Conservation (phyloP, 352 stramenopile genomes). For the Phytophthora capsici region DNA sequence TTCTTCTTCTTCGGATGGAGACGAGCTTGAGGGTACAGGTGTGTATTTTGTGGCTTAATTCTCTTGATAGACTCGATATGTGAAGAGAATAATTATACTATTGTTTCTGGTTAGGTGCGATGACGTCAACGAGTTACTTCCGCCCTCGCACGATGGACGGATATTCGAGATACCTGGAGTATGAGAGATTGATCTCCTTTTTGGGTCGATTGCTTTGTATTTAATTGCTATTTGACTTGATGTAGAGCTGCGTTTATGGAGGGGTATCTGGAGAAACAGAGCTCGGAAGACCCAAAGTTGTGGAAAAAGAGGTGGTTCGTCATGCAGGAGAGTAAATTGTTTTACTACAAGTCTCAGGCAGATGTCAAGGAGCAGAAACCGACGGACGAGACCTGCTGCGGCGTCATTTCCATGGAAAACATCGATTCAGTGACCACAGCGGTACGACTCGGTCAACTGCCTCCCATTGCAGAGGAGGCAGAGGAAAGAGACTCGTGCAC, state of each 20-base stretch:
- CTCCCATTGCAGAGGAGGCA: conserved; percentile 12
- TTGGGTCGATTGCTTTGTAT: neutral
- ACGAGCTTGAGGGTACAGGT: conserved; percentile 31
- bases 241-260: conserved; percentile 74
- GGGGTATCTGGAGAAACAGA: conserved; percentile 86
- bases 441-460: conserved; percentile 43
- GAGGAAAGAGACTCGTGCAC: conserved; percentile 7
- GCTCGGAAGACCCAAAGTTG: conserved; percentile 62
- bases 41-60: neutral
- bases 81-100: conserved; percentile 11
- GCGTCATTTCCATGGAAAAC: conserved; percentile 80
- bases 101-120: conserved; percentile 8
- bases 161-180: conserved; percentile 73
- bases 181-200: neutral
- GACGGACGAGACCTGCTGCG: conserved; percentile 65
- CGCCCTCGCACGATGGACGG: conserved; percentile 63
- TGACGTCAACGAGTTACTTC: conserved; percentile 71
- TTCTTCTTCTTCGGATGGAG: conserved; percentile 32
- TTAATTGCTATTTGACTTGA: neutral
- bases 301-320: conserved; percentile 90
- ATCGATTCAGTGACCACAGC: conserved; percentile 87
- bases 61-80: neutral
- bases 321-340: conserved; percentile 85
- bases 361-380: conserved; percentile 68
- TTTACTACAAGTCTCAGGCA: conserved; percentile 76